Evolutionary conservation across 1,284 basidiomycete species (phyloP), one percentile per base, ranked within the genome.

Genomic region (Trichosporon sp.): DNA sequence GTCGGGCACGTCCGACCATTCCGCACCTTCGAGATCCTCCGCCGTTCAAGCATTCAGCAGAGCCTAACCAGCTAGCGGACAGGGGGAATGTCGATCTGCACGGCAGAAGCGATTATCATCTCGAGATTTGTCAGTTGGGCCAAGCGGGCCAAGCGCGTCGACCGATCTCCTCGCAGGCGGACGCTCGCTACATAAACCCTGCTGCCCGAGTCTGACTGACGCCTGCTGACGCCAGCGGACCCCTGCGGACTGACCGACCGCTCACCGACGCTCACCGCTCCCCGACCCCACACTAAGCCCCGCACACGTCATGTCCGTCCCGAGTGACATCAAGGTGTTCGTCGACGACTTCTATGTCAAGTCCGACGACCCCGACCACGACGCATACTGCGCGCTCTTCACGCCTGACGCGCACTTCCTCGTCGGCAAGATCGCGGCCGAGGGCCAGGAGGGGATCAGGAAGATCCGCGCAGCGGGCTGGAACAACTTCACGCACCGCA

Each of bases 321-420:
- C 63, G 42, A 18, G 18, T 12, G 27, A 29, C 32, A 47, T 65
- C 47, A 12, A 23, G 27, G 64, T 3, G n/a, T 65, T 34, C n/a
- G 44, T 65, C 44, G 21, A 15, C 18, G 15, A 65, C 29, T 65
- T 53, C 64, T 65, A 34, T 47, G 4, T 6, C 21, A 34, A 3
- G 27, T 53, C 64, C 31, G 64, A 65, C 47, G 44, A 53, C n/a
- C 47, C 64, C 5, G 51, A 65, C 64, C 64, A 53, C 47, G 64
- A 65, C n/a, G n/a, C 18, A 5, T 65, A 53, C 51, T 23, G 29
- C 27, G 8, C 47, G 3, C 64, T 65, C 21, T 65, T 34, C 44
- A 65, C 64, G 8, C 65, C 56, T 27, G 65, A 66, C 34, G 53
- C 65, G 5, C 23, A 7, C 4, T 18, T 31, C 25, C 4, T 31